phyloP scores from a whole-genome alignment of 2,329 filamentous ascomycete species.

The Seiridium cupressi region DNA sequence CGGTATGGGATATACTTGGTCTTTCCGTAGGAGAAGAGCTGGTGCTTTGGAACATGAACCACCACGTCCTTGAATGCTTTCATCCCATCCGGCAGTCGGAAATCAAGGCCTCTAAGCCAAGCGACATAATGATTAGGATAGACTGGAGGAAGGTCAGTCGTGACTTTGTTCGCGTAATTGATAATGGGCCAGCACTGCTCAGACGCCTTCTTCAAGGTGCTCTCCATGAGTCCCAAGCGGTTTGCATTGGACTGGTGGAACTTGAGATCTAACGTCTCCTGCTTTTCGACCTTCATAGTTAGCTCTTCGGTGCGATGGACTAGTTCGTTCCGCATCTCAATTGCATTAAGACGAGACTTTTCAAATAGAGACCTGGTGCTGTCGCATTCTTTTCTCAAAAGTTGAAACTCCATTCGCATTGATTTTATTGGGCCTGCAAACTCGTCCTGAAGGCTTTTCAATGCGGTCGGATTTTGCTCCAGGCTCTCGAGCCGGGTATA shows the following conservation, averaged over 20 bases:
- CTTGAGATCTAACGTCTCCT: background rate
- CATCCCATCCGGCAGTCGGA: background rate
- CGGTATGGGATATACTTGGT: background rate
- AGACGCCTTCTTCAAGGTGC: background rate
- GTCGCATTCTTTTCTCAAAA: too few relatives aligned
- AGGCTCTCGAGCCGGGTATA: too few relatives aligned
- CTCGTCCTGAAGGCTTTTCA: too few relatives aligned
- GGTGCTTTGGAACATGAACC: background rate
- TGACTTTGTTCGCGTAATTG: background rate
- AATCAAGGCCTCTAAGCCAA: background rate
- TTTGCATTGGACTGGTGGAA: background rate
- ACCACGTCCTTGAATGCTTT: background rate
- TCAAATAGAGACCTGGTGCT: too few relatives aligned
- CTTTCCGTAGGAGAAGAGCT: background rate
- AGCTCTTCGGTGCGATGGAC: too few relatives aligned
- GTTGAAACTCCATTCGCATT: too few relatives aligned
- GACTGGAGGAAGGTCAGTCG: background rate
- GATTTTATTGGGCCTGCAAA: too few relatives aligned
- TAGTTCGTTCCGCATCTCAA: too few relatives aligned
- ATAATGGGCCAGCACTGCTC: background rate
- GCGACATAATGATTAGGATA: background rate
- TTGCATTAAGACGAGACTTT: too few relatives aligned
- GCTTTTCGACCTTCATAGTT: background rate
- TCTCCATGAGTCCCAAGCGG: background rate
- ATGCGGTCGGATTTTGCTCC: too few relatives aligned